Base-by-base conservation (phyloP, 2,329 filamentous ascomycete genomes). In the Ophiobolus disseminans region DNA sequence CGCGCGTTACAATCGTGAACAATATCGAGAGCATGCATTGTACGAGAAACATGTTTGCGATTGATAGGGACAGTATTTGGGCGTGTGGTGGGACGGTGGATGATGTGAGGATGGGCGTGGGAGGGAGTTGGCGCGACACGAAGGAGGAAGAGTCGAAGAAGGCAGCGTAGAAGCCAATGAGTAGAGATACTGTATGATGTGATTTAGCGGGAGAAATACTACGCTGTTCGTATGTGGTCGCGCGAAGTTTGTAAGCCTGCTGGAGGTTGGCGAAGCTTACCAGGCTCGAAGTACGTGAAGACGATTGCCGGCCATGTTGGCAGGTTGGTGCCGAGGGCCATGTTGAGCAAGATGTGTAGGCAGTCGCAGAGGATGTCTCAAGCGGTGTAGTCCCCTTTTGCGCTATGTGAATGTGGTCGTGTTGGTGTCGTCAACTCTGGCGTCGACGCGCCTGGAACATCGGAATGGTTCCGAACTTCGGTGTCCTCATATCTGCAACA, bases 271-370 rank as follows among this genome's bases (percentile, higher is more conserved):
- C 9, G 11, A 25, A 17, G 45, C 63, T 57, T 58, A 65, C 64
- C 23, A 5, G 64, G 60, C 49, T 69, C 58, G 9, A 69, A 38
- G 45, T 65, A 67, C 16, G 58, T 59, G 49, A 66, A 65, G 10
- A 69, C 39, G 1, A 69, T 46, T 13, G 64, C 65, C 6, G 57
- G 63, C 62, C 60, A 66, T 41, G 53, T 32, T 8, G 63, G 62
- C 6, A 69, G 45, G 8, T 48, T 49, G 8, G 57, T 66, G 25
- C 63, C 63, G 26, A 66, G 58, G 10, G 61, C 57, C 62, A 66
- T 66, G 35, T 11, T 43, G 30, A 17, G 10, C 14, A n/a, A 3
- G n/a, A 13, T 22, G 11, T 22, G 7, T 8, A 11, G 34, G 19
- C 16, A n/a, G n/a, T n/a, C n/a, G n/a, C n/a, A n/a, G n/a, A n/a